Evolutionary conservation across 768 basidiomycete genomes (phyloP).

Genomic region (Tylopilus felleus): DNA sequence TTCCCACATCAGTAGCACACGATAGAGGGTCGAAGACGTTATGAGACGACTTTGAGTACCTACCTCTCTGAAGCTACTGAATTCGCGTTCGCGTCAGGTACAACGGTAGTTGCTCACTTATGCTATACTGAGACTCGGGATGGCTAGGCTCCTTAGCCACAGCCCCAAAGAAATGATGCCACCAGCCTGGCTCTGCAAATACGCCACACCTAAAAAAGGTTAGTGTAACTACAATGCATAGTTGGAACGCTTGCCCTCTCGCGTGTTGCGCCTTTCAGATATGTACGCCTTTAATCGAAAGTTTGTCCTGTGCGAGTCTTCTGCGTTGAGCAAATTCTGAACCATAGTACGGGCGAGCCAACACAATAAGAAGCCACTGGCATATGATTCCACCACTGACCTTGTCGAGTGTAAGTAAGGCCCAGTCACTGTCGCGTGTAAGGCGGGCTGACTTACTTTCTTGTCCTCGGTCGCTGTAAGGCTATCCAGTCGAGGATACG

Average conservation of each 20-base stretch:
- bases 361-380: not conserved
- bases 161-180: too few relatives aligned
- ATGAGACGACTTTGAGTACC: slow-evolving; percentile 1
- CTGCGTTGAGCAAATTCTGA: slow-evolving; percentile 10
- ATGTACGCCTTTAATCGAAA: slow-evolving; percentile 9
- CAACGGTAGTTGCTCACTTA: slow-evolving; percentile 24
- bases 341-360: not conserved
- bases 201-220: slow-evolving; percentile 18
- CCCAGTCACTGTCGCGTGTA: slow-evolving; percentile 25
- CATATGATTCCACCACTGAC: too few relatives aligned
- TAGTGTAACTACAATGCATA: not conserved
- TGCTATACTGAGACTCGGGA: slow-evolving; percentile 19
- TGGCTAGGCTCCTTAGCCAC: not conserved
- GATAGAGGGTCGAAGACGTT: not conserved
- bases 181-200: slow-evolving; percentile 13
- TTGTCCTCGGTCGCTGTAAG: slow-evolving; percentile 2
- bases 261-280: slow-evolving; percentile 9
- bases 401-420: slow-evolving; percentile 15
- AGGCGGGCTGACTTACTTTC: not conserved
- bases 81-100: slow-evolving; percentile 1
- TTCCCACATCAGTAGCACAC: too few relatives aligned
- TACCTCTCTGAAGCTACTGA: slow-evolving; percentile 6
- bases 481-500: slow-evolving; percentile 44
- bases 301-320: slow-evolving; percentile 11
- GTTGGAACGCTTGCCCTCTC: slow-evolving; percentile 9